Evolutionary conservation across 2,329 filamentous ascomycete species (phyloP), one percentile per base, ranked within the genome.

Genomic region (Arthrobotrys sphaeroides): DNA sequence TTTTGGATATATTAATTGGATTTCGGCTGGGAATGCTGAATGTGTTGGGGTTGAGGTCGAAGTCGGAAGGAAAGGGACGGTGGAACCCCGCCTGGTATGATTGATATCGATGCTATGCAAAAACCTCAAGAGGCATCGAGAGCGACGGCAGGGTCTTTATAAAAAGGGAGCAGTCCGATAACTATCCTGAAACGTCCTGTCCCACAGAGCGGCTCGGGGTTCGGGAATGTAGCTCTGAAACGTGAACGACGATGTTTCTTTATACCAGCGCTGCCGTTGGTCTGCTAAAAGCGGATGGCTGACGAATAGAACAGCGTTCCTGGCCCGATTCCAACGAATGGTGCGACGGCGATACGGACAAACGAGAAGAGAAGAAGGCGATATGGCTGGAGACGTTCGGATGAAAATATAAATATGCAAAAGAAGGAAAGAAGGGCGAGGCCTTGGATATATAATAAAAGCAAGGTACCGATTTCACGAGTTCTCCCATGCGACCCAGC

Each of bases 171-270:
- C 18, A 26, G 40, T 38, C 33, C 59, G 31, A 7, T 64, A 60
- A 68, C 47, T 43, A 42, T 69, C 57, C 42, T 75, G 72, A 75
- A 75, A 75, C 72, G 64, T 60, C 64, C 43, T 22, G 72, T 75
- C 72, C 72, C 72, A 75, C 72, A 75, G 69, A 75, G 72, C 72
- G 72, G 64, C 72, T 69, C 49, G 59, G 67, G 59, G 67, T 61
- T 65, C 72, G 72, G 72, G 72, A 75, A 75, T 75, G 72, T 53
- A 65, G 64, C 64, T 69, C 72, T 75, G 72, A 75, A 75, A 75
- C 72, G 72, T 69, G 57, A 53, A 62, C 40, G 38, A 60, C 65
- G 38, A 57, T 75, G 64, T 49, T 74, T 74, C 69, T 73, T 61
- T 74, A 57, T 67, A 60, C 28, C 61, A 61, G 61, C 38, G 53